Conservation (phyloP, 2,329 filamentous ascomycete genomes). For the Aquanectria penicillioides region DNA sequence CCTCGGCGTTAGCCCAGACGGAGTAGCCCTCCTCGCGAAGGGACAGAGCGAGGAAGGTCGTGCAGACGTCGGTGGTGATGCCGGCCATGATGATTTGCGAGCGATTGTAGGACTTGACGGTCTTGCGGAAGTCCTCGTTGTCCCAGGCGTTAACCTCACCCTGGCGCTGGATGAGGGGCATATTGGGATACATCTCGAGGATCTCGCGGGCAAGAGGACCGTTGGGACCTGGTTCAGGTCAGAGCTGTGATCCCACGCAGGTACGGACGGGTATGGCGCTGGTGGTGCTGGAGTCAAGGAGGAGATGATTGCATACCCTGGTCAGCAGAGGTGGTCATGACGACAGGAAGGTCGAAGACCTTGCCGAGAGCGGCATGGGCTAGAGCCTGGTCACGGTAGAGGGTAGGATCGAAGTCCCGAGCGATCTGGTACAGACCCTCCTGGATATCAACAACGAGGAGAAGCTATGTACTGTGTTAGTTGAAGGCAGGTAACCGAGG, state of each 20-base stretch:
- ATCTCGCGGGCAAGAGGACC: slow-evolving; percentile 77
- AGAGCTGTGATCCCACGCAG: slow-evolving; percentile 34
- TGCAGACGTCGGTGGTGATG: slow-evolving; percentile 81
- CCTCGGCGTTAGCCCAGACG: slow-evolving; percentile 79
- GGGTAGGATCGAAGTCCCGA: slow-evolving; percentile 72
- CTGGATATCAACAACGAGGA: slow-evolving; percentile 51
- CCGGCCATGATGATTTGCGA: slow-evolving; percentile 78
- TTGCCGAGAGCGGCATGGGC: slow-evolving; percentile 74
- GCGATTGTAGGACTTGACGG: slow-evolving; percentile 71
- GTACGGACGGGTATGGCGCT: not conserved
- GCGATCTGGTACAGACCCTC: slow-evolving; percentile 55
- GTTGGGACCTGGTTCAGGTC: slow-evolving; percentile 68
- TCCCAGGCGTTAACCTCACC: slow-evolving; percentile 85
- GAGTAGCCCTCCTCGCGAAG: slow-evolving; percentile 76
- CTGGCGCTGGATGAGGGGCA: slow-evolving; percentile 72
- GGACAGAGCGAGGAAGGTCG: slow-evolving; percentile 77
- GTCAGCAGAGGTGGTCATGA: slow-evolving; percentile 77
- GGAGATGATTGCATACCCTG: slow-evolving; percentile 27
- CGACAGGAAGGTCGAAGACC: slow-evolving; percentile 73
- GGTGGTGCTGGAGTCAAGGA: not conserved
- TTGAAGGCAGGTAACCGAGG: not conserved
- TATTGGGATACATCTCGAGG: slow-evolving; percentile 71
- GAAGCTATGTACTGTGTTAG: slow-evolving; percentile 34
- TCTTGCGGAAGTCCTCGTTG: slow-evolving; percentile 73
- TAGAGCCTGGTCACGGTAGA: slow-evolving; percentile 74